Evolutionary conservation across 2,329 filamentous ascomycete species (phyloP).

Genomic region (Aspergillus nomiae): DNA sequence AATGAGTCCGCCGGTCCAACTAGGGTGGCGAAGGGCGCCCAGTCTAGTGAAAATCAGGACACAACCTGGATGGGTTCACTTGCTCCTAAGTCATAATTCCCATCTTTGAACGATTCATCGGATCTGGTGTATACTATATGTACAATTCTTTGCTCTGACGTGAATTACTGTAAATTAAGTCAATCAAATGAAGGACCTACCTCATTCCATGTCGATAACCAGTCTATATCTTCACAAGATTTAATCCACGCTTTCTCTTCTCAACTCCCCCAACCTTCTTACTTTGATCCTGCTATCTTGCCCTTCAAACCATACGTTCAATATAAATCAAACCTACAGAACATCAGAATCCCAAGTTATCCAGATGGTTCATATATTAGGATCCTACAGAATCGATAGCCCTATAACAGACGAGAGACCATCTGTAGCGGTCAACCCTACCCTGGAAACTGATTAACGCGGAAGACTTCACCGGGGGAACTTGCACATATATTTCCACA

Average conservation of each 20-base stretch:
- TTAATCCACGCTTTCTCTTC: neutral
- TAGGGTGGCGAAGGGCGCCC: neutral
- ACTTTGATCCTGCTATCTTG: neutral
- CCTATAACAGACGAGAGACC: neutral
- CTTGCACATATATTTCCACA: neutral
- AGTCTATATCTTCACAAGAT: neutral
- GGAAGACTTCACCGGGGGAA: neutral
- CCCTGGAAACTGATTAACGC: too few species aligned
- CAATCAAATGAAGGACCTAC: neutral
- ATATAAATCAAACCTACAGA: neutral
- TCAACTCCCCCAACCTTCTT: neutral
- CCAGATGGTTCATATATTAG: neutral
- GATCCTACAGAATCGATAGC: neutral
- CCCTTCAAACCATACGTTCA: neutral
- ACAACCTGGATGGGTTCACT: slow-evolving; percentile 39
- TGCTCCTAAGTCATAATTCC: slow-evolving; percentile 19
- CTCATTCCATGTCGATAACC: neutral
- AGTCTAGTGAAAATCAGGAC: slow-evolving; percentile 18
- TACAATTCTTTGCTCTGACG: neutral
- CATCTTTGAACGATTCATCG: neutral
- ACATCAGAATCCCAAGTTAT: neutral
- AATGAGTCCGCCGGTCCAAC: slow-evolving; percentile 11
- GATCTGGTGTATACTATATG: neutral
- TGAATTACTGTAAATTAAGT: neutral
- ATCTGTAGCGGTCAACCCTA: neutral